phyloP scores from a whole-genome alignment of 371 early-diverging fungal genomes.

The Polyrhizophydium stewartii region DNA sequence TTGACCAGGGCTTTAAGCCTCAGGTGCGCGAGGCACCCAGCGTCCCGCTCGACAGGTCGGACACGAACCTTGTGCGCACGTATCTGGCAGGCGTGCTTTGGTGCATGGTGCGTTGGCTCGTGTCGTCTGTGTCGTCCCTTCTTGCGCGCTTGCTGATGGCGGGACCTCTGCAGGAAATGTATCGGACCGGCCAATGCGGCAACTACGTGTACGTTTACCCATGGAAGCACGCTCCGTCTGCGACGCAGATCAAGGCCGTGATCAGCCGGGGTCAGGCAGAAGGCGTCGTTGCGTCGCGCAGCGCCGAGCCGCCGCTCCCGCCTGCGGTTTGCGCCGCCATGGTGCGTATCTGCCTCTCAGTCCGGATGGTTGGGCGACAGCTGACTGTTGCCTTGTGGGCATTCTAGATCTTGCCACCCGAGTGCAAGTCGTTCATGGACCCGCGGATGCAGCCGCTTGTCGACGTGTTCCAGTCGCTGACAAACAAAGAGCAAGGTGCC shows the following conservation, averaged over 20 bases:
- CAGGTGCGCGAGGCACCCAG: too few relatives aligned
- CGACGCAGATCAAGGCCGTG: too few relatives aligned
- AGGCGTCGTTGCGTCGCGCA: not conserved
- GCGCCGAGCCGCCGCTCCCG: not conserved
- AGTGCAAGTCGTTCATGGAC: not conserved
- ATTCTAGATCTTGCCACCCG: not conserved
- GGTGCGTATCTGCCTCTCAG: not conserved
- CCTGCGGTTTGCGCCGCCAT: not conserved
- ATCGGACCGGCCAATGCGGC: not conserved
- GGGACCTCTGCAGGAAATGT: not conserved
- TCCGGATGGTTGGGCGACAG: not conserved
- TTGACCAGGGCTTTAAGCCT: too few relatives aligned
- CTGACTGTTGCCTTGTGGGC: not conserved
- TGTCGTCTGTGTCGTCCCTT: not conserved
- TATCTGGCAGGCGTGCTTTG: not conserved
- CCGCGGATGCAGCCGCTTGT: not conserved
- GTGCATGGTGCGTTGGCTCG: not conserved
- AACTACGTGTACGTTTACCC: not conserved
- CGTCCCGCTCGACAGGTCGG: too few relatives aligned
- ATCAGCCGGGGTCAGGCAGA: not conserved
- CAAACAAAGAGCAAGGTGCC: not conserved
- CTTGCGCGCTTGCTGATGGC: not conserved
- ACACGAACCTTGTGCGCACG: not conserved
- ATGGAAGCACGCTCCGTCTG: not conserved
- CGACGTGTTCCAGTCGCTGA: not conserved